Evolutionary conservation across 2,329 filamentous ascomycete genomes (phyloP), one percentile per base, ranked within the genome.

Genomic region (Colletotrichum cuscutae): DNA sequence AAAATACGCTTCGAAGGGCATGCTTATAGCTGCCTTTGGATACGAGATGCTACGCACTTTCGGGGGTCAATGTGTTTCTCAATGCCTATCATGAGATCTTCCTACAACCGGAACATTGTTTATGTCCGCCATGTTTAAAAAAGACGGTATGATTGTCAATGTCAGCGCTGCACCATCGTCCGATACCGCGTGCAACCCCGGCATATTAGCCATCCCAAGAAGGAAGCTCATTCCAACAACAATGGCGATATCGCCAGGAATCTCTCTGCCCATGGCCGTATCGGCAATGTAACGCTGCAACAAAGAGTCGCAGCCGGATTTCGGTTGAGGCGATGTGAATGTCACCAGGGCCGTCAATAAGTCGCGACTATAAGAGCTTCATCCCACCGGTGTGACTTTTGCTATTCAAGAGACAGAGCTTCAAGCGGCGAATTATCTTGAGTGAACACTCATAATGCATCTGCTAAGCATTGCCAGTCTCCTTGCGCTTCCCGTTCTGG

Each of bases 161-260:
- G 12, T 42, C 42, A 24, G 42, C 0, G 5, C 42, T 19, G 26
- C 30, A 32, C 30, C 2, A 58, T 66, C 54, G 58, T 56, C 53
- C 30, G 42, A 58, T 60, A 22, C 24, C 52, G 35, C 30, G 53
- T 37, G 12, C 19, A 13, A 32, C 49, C 49, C n/a, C 13, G 13
- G 35, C 28, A 30, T 32, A 15, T 57, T 62, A 67, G 52, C 13
- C 49, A 3, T 71, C 68, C 68, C 64, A 71, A 71, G 64, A 58
- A 68, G 68, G 68, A 68, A 71, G 68, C 68, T 71, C 58, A 62
- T 52, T 71, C 42, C 28, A n/a, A 30, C 37, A 57, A 12, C 46
- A 4, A 63, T 71, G 68, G 64, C 68, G 68, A 68, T 68, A 71
- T 71, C 68, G 24, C 68, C 57, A 58, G 42, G 53, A 57, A 66